Conservation (phyloP, 805 yeast genomes). For the Candida silvatica region DNA sequence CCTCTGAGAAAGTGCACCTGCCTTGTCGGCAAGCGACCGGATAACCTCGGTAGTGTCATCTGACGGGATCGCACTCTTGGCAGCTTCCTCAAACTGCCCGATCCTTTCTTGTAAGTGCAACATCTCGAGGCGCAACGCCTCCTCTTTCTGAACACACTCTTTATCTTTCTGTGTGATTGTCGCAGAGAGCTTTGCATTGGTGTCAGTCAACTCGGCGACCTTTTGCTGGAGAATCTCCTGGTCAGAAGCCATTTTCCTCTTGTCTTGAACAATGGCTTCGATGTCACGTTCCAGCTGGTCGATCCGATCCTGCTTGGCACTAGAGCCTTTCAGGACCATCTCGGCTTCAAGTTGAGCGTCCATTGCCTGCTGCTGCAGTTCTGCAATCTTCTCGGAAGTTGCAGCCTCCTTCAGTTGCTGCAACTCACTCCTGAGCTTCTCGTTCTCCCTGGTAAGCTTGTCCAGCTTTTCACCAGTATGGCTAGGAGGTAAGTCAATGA, state of each 20-base stretch:
- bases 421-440: conserved; percentile 9
- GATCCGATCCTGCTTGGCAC: conserved; percentile 1
- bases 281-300: conserved; percentile 5
- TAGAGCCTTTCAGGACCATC: conserved; percentile 1
- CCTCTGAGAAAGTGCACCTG: conserved; percentile 48
- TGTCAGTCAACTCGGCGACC: no score
- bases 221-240: not conserved
- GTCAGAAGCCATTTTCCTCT: conserved; percentile 5
- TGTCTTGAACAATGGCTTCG: conserved; percentile 9
- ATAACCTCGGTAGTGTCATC: not conserved
- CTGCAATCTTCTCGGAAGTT: conserved; percentile 8
- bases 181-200: no score
- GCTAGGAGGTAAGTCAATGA: conserved; percentile 20
- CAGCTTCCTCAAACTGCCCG: no score
- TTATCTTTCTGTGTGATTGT: conserved; percentile 2
- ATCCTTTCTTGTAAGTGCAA: no score
- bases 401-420: conserved; percentile 8
- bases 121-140: conserved; percentile 6
- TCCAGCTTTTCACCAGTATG: conserved; percentile 18
- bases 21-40: conserved; percentile 43
- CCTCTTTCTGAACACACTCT: not conserved
- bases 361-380: conserved; percentile 10
- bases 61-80: no score
- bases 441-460: conserved; percentile 17
- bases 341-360: conserved; percentile 11